These are phyloP conservation scores for Fusarium oxysporum DNA, from an alignment of 2,329 filamentous ascomycete genomes.

Conservation along the genomic window DNA sequence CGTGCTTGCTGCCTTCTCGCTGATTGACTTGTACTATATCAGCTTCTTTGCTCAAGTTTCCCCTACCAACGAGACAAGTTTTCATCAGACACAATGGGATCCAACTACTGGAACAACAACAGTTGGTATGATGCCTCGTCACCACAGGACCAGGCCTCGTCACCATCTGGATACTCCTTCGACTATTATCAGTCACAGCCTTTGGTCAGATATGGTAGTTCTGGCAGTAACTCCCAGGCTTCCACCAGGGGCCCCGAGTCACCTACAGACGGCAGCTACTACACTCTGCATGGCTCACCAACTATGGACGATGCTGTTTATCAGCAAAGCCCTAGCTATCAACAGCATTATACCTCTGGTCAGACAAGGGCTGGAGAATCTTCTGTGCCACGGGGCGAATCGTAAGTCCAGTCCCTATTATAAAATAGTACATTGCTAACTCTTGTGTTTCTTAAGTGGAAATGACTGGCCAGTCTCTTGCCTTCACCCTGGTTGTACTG, in stretches of 20 bases:
- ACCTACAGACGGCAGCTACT: constrained; percentile 36
- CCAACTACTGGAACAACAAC: constrained; percentile 24
- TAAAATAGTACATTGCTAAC: constrained; percentile 5
- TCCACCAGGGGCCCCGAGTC: constrained; percentile 45
- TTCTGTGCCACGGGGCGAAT: constrained; percentile 20
- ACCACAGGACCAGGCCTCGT: constrained; percentile 35
- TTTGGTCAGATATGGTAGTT: constrained; percentile 46
- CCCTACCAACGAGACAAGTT: not conserved
- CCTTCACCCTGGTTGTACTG: constrained; percentile 55
- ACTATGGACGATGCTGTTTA: constrained; percentile 21
- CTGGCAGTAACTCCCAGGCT: constrained; percentile 46
- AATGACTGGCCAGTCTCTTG: constrained; percentile 54
- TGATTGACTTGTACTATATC: constrained; percentile 6
- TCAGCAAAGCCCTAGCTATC: constrained; percentile 19
- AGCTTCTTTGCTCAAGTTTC: not conserved
- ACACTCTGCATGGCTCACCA: constrained; percentile 27
- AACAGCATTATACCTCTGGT: constrained; percentile 21
- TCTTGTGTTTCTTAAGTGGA: constrained; percentile 22
- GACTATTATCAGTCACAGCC: constrained; percentile 43
- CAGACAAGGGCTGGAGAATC: constrained; percentile 4
- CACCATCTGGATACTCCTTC: constrained; percentile 31
- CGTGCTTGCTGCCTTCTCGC: constrained; percentile 2
- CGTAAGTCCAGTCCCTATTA: constrained; percentile 19
- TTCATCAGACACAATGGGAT: constrained; percentile 27
- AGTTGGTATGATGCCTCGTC: constrained; percentile 32